Evolutionary conservation across 495 filamentous ascomycete genomes (phyloP), one percentile per base, ranked within the genome.

Genomic region (Aspergillus steynii): DNA sequence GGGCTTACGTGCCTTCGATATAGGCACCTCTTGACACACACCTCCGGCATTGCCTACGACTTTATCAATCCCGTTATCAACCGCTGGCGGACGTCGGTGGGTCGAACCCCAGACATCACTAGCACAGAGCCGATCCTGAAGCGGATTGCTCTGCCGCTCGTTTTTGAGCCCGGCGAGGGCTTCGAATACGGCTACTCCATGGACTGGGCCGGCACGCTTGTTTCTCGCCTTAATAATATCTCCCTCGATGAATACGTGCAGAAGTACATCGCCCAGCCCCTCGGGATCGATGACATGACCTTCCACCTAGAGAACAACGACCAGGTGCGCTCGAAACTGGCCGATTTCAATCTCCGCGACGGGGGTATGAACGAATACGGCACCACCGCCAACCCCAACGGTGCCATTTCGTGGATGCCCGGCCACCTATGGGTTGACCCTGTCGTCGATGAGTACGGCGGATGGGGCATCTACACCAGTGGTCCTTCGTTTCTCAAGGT

Each of bases 151-250:
- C n/a, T 28, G n/a, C 77, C 79, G 4, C 70, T 82, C 10, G 15
- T 73, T 14, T 78, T 74, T 60, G 73, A 80, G 47, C 80, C 79
- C 2, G 81, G 80, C 3, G 69, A 70, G 25, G 64, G 62, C 29
- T 84, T 70, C 79, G 56, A 56, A 9, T 84, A 82, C 57, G 70
- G 78, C 20, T 59, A 60, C 7, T 65, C 73, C 10, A 61, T 79
- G 3, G 79, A 83, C 63, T 82, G 79, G 77, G 76, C 75, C 1
- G 75, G 80, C 10, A 61, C 68, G 28, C 50, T 77, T 12, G 60
- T 82, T 42, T 68, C 74, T 25, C 64, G 70, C 4, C 67, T 76
- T 5, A 76, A 64, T 49, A 65, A 67, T 3, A 31, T 56, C 29
- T 71, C 59, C 5, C 66, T 82, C 26, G 77, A 76, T 27, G 63